phyloP scores from a whole-genome alignment of 108 stramenopile species.

The Skeletonema potamos region DNA sequence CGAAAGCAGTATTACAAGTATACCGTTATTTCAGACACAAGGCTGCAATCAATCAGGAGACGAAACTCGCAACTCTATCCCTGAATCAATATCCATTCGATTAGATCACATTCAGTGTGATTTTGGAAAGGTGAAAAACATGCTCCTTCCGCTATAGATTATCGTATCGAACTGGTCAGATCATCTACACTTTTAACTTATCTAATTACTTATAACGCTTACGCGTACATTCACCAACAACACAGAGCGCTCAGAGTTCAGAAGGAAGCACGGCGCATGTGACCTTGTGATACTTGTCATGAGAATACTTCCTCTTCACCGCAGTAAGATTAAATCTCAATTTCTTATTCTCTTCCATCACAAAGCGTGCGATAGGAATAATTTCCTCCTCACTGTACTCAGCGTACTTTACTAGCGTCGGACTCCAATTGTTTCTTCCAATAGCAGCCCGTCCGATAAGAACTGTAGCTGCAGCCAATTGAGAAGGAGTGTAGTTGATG shows the following conservation, averaged over 20 bases:
- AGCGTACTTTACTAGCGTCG: constrained; percentile 77
- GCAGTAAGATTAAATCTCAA: constrained; percentile 37
- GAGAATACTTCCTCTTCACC: constrained; percentile 65
- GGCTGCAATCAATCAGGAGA: neutral
- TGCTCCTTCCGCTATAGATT: neutral
- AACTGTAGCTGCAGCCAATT: constrained; percentile 85
- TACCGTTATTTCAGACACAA: constrained; percentile 12
- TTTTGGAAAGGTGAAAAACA: constrained; percentile 27
- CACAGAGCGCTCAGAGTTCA: constrained; percentile 26
- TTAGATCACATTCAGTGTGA: constrained; percentile 23
- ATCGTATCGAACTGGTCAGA: neutral
- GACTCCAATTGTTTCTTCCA: constrained; percentile 74
- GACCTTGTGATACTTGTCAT: constrained; percentile 41
- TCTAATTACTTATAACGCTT: neutral
- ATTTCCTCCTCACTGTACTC: constrained; percentile 79
- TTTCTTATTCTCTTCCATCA: constrained; percentile 30
- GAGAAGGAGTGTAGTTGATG: constrained; percentile 69
- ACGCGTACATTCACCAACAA: neutral
- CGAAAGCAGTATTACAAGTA: neutral
- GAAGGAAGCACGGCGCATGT: constrained; percentile 15
- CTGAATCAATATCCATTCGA: constrained; percentile 22
- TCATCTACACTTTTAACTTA: neutral
- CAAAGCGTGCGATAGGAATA: constrained; percentile 55
- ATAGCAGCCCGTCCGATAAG: constrained; percentile 72
- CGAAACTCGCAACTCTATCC: neutral